Evolutionary conservation across 2,329 filamentous ascomycete species (phyloP).

Genomic region (Pseudocercospora fijiensis): DNA sequence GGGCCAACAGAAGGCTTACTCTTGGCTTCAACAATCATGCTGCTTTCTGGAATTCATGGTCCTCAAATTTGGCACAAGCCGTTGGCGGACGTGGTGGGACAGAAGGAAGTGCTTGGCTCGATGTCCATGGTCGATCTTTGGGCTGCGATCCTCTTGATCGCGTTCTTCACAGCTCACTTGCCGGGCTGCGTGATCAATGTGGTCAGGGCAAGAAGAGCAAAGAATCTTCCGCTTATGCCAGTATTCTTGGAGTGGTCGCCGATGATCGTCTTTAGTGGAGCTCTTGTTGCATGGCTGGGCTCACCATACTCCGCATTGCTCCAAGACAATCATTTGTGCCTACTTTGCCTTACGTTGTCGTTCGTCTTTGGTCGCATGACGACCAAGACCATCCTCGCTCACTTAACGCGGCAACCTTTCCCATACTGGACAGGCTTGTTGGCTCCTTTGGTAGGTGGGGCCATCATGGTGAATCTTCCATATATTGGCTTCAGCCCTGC

Average conservation of each 20-base stretch:
- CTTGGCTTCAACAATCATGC: conserved; percentile 83
- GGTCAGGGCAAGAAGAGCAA: conserved; percentile 67
- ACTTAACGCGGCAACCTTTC: conserved; percentile 89
- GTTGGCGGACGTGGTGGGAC: conserved; percentile 67
- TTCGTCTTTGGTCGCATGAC: conserved; percentile 98
- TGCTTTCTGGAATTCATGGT: conserved; percentile 81
- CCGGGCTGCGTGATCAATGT: conserved; percentile 91
- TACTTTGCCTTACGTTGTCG: conserved; percentile 92
- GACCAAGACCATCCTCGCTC: conserved; percentile 97
- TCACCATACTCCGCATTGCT: conserved; percentile 83
- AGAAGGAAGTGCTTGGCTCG: conserved; percentile 61
- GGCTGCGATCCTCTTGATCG: conserved; percentile 59
- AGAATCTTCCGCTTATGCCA: conserved; percentile 72
- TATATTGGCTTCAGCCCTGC: conserved; percentile 68
- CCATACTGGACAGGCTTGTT: conserved; percentile 96
- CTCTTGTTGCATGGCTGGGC: conserved; percentile 80
- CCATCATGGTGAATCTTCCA: conserved; percentile 78
- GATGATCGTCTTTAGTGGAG: conserved; percentile 75
- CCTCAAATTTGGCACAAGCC: conserved; percentile 81
- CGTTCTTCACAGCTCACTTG: conserved; percentile 63
- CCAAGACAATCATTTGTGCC: conserved; percentile 78
- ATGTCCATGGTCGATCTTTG: conserved; percentile 84
- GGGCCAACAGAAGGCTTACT: conserved; percentile 94
- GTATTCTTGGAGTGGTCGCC: conserved; percentile 94
- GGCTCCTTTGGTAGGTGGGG: conserved; percentile 80